These are phyloP conservation scores for Tolypocladium pustulatum DNA, from an alignment of 2,329 filamentous ascomycete genomes.

Conservation along the genomic window DNA sequence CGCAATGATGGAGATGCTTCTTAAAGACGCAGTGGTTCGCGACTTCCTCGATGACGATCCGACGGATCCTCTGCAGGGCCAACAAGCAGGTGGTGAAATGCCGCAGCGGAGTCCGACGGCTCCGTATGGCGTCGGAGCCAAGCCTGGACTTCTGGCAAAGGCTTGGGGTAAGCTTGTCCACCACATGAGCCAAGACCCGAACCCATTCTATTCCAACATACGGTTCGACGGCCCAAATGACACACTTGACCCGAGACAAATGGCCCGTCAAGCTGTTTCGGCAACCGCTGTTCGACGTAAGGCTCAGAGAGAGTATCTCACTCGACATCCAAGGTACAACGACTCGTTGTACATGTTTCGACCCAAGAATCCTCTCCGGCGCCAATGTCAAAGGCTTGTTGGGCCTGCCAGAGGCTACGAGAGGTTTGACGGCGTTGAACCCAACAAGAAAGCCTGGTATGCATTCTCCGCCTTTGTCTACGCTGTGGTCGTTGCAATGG, in stretches of 20 bases:
- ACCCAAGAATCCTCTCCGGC: conserved; percentile 67
- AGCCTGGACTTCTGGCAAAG: conserved; percentile 48
- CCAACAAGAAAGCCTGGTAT: conserved; percentile 87
- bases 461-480: conserved; percentile 90
- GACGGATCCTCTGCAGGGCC: conserved; percentile 17
- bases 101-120: conserved; percentile 22
- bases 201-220: conserved; percentile 81
- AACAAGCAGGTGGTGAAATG: conserved; percentile 17
- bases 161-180: conserved; percentile 51
- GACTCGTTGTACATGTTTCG: conserved; percentile 81
- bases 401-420: conserved; percentile 81
- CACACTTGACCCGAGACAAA: conserved; percentile 69
- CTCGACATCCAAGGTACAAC: conserved; percentile 83
- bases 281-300: conserved; percentile 74
- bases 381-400: conserved; percentile 78
- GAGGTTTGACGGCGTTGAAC: conserved; percentile 80
- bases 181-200: conserved; percentile 60
- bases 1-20: conserved; percentile 87
- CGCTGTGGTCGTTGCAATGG: conserved; percentile 90
- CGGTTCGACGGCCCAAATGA: conserved; percentile 64
- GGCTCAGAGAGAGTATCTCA: conserved; percentile 83
- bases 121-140: conserved; percentile 30
- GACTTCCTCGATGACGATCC: conserved; percentile 82
- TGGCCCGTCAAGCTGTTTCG: conserved; percentile 83
- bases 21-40: conserved; percentile 89